A percentile compares a stretch with the other conserved stretches of the same genome.
Evolutionary conservation across 345 rosid species (phyloP).

Genomic region (Populus deltoides): DNA sequence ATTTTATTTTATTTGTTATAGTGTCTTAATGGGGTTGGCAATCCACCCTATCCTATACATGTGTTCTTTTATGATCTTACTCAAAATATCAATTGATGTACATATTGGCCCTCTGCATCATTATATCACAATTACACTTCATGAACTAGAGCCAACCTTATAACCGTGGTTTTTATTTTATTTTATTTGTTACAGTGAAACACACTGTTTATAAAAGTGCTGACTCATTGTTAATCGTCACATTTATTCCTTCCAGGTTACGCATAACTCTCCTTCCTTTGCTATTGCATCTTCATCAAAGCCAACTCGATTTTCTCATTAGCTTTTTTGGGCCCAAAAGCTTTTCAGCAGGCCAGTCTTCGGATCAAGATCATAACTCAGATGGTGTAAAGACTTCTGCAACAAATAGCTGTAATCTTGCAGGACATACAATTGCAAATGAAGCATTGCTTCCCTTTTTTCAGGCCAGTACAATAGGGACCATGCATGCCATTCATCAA

Average conservation of each 20-base stretch:
- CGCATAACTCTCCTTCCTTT: slow-evolving; percentile 73
- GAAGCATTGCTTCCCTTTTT: slow-evolving; percentile 97
- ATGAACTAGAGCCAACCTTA: neutral
- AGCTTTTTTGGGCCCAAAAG: slow-evolving; percentile 65
- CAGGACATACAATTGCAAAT: slow-evolving; percentile 46
- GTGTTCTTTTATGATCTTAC: neutral
- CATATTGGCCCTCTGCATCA: neutral
- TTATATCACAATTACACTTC: neutral
- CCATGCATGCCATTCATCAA: slow-evolving; percentile 11
- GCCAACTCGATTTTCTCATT: slow-evolving; percentile 87
- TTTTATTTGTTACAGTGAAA: neutral
- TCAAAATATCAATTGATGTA: neutral
- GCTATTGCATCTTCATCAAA: slow-evolving; percentile 86
- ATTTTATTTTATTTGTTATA: too few species aligned
- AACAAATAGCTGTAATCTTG: slow-evolving; percentile 24
- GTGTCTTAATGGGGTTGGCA: neutral
- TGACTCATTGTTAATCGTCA: slow-evolving; percentile 12
- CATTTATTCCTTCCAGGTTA: slow-evolving; percentile 50
- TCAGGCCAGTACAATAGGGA: slow-evolving; percentile 56
- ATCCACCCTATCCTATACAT: neutral
- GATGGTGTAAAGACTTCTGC: slow-evolving; percentile 34
- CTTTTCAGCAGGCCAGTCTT: slow-evolving; percentile 40
- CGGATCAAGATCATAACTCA: slow-evolving; percentile 38
- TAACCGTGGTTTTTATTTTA: neutral
- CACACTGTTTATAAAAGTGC: neutral